Conservation (phyloP, 2,329 filamentous ascomycete species). For the Sclerotinia minor region DNA sequence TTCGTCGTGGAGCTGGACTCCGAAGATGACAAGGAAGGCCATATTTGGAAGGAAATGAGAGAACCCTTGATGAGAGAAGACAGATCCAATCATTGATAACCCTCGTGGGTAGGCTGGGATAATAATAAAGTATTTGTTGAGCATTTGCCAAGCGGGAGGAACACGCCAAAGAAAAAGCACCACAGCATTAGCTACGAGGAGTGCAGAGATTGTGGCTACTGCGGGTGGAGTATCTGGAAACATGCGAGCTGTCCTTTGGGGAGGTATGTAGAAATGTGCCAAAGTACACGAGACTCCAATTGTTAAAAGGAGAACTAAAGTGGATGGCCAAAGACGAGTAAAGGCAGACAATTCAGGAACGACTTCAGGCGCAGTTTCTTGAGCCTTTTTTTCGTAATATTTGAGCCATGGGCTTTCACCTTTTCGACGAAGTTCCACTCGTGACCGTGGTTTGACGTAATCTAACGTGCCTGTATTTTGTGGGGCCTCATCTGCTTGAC, state of each 20-base stretch:
- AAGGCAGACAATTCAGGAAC: slow-evolving; percentile 54
- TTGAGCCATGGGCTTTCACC: slow-evolving; percentile 37
- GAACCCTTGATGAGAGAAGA: slow-evolving; percentile 67
- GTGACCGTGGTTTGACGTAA: slow-evolving; percentile 28
- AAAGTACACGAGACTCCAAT: slow-evolving; percentile 48
- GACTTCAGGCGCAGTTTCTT: slow-evolving; percentile 50
- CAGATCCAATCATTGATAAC: slow-evolving; percentile 59
- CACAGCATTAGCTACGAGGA: slow-evolving; percentile 61
- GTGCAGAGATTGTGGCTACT: slow-evolving; percentile 60
- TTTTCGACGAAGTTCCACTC: slow-evolving; percentile 37
- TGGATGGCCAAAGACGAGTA: slow-evolving; percentile 57
- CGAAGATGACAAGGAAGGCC: slow-evolving; percentile 64
- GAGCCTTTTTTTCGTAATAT: slow-evolving; percentile 46
- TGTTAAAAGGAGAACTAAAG: slow-evolving; percentile 50
- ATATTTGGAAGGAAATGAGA: slow-evolving; percentile 66
- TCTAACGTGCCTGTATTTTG: slow-evolving; percentile 37
- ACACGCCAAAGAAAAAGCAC: slow-evolving; percentile 61
- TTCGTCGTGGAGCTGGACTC: slow-evolving; percentile 67
- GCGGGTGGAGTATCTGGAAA: slow-evolving; percentile 62
- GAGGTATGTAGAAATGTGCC: slow-evolving; percentile 54
- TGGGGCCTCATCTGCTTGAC: slow-evolving; percentile 44
- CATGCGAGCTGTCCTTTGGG: slow-evolving; percentile 51
- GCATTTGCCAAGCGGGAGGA: slow-evolving; percentile 62
- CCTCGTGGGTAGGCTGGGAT: slow-evolving; percentile 65
- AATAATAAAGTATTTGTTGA: slow-evolving; percentile 69